Evolutionary conservation across 345 rosid species (phyloP).

Genomic region (Aquilaria sinensis): DNA sequence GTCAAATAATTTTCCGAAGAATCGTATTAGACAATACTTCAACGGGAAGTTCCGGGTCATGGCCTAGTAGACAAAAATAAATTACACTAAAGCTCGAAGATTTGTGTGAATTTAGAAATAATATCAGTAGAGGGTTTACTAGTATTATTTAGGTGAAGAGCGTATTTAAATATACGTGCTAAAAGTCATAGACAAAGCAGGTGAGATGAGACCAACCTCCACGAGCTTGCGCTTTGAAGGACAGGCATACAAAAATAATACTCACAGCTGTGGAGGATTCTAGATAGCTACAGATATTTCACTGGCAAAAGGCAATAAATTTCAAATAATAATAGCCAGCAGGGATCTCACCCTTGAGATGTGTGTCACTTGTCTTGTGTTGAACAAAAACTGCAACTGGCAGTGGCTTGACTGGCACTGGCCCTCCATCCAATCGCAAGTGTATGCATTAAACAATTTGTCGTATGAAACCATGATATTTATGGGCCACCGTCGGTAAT

Average conservation of each 20-base stretch:
- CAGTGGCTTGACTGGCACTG: not conserved
- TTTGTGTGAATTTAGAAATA: not conserved
- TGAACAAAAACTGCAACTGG: not conserved
- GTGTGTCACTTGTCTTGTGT: not conserved
- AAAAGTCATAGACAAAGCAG: not conserved
- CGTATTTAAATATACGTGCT: not conserved
- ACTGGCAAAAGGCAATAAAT: not conserved
- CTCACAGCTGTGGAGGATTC: conserved; percentile 1
- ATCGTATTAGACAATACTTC: conserved; percentile 3
- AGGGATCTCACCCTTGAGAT: conserved; percentile 1
- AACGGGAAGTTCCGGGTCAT: not conserved
- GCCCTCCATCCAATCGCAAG: too few species aligned
- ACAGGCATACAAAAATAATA: not conserved
- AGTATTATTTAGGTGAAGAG: not conserved
- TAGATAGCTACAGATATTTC: not conserved
- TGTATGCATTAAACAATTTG: not conserved
- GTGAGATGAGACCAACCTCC: conserved; percentile 1
- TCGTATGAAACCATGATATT: not conserved
- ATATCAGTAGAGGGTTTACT: not conserved
- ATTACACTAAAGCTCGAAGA: too few species aligned
- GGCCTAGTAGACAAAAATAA: too few species aligned
- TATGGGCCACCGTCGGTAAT: too few species aligned
- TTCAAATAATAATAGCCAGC: not conserved
- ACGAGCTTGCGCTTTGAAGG: not conserved
- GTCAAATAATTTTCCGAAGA: not conserved